Evolutionary conservation across 768 basidiomycete species (phyloP), one percentile per base, ranked within the genome.

Genomic region (Lactarius hengduanensis): DNA sequence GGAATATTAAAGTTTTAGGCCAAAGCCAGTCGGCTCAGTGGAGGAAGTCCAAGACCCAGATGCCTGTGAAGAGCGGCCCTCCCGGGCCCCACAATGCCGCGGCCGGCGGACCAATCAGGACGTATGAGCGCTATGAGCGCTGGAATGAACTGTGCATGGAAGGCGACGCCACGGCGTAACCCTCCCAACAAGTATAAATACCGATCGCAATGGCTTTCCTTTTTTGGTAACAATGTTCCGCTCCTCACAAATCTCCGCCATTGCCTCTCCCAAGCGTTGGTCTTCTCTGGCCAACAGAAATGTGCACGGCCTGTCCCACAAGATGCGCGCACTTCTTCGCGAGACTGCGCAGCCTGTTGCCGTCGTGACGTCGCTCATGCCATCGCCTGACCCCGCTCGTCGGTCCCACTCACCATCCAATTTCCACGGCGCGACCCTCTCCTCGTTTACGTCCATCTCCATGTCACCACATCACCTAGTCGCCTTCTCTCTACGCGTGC

Each of bases 361-460:
- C 2, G 87, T 96, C 63, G 84, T 95, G 69, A 92, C 94, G 2
- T 85, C 91, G 1, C 76, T 82, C 71, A 82, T 89, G 79, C 85
- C 81, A 8, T 57, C 66, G 30, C 38, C 32, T 20, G 53, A 57
- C 3, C 40, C 65, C 26, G 32, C 20, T 43, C 16, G 38, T 43
- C 16, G 38, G 38, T 40, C 38, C 38, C 38, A 40, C 2, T 10
- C 4, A 36, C 63, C 59, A 54, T 55, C 71, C 8, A 70, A 64
- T 11, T 93, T 84, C 72, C 95, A 97, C 76, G 95, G 96, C 70
- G 94, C 94, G 26, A 98, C 96, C 1, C 81, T 98, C 38, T 96
- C 96, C 10, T 96, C 94, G 0, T 94, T 98, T 74, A 87, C 93
- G 26, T 94, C 94, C 34, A 87, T 98, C 73, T 86, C 96, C 2